Base-by-base conservation (phyloP, 192 early-diverging fungal species). In the Phycomyces blakesleeanus region DNA sequence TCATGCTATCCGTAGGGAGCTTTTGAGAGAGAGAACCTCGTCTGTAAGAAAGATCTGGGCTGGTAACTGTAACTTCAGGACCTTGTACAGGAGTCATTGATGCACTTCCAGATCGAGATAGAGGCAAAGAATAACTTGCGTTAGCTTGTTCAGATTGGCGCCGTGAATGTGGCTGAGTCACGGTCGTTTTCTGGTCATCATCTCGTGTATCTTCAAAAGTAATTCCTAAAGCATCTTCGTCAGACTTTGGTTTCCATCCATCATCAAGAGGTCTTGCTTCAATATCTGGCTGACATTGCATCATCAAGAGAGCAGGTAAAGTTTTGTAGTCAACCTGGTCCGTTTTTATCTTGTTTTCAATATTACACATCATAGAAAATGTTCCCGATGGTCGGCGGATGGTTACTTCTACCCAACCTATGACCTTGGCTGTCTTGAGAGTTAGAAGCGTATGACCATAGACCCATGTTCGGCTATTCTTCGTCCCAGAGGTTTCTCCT, bases 381-480 rank as follows among this genome's bases (percentile, higher is more conserved):
- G 87, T 89, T 11, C 91, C 93, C 24, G 90, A 88, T 0, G 93
- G 86, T 50, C 92, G 79, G 29, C 95, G 90, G 26, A 95, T 80
- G 1, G 81, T 87, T 54, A 95, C 85, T 74, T 97, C 88, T 1
- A 84, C 85, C 90, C 93, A 87, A 0, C 86, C 85, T 11, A 83
- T 73, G 10, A 77, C 77, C 21, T 79, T 85, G 54, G 85, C 81
- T 0, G 88, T 83, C 29, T 77, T 78, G 14, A 95, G 76, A 3
- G 94, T 93, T 21, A 98, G 71, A 26, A 98, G 78, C 25, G 88
- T 83, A 61, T 92, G 90, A 55, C 93, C 93, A 68, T 91, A 88
- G n/a, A 89, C 70, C 92, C 92, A 95, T 14, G 87, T 88, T 60
- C 83, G 81, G 51, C 79, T 82, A 0, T 76, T 68, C 4, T 82